phyloP scores from a whole-genome alignment of 169 alveolate species.

The Blepharisma undulans region DNA sequence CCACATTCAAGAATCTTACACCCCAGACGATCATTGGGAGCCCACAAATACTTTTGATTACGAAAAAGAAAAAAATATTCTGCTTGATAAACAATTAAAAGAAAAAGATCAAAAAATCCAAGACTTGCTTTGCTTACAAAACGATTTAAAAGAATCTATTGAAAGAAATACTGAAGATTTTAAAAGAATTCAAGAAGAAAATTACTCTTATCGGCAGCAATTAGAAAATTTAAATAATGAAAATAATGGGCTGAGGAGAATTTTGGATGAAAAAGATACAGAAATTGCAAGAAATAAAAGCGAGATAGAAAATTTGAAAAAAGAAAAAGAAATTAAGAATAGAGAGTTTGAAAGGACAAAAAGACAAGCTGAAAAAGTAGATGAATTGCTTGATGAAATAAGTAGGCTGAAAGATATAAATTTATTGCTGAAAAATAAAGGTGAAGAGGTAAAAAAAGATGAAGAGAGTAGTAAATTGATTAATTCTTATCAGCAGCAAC shows the following conservation, averaged over 20 bases:
- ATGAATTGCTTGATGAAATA: neutral
- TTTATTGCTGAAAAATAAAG: neutral
- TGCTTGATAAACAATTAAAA: neutral
- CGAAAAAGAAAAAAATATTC: neutral
- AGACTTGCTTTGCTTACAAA: neutral
- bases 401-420: neutral
- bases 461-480: neutral
- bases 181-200: neutral
- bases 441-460: neutral
- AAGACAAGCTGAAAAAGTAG: neutral
- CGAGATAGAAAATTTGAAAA: neutral
- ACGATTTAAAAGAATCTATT: neutral
- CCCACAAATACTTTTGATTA: neutral
- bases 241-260: neutral
- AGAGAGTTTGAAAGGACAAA: neutral
- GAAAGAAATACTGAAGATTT: neutral
- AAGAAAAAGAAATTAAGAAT: neutral
- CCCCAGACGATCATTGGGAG: neutral
- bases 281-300: neutral
- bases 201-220: neutral
- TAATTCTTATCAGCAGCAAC: neutral
- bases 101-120: slow-evolving; percentile 12
- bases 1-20: neutral
- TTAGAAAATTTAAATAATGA: neutral
- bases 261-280: neutral